phyloP scores from a whole-genome alignment of 139 green algal genomes.

The Coelastrella sp. region DNA sequence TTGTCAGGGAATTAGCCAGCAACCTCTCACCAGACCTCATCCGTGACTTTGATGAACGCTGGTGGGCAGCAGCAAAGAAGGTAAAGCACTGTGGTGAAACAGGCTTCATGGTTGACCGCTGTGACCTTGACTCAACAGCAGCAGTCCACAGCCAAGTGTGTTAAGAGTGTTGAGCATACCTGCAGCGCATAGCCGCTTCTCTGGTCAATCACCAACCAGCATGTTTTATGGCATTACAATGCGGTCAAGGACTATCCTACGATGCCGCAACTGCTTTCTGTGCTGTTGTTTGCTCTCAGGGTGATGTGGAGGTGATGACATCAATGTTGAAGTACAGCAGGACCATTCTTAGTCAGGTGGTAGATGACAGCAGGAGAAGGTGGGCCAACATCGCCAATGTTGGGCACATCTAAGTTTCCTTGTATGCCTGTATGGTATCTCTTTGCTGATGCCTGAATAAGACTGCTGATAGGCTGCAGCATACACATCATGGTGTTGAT shows the following conservation, averaged over 20 bases:
- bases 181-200: no score
- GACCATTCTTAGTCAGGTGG: conserved; percentile 65
- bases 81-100: conserved; percentile 44
- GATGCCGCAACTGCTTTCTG: no score
- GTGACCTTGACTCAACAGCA: not conserved
- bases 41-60: conserved; percentile 86
- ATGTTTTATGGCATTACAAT: no score
- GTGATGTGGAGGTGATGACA: conserved; percentile 69
- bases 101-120: no score
- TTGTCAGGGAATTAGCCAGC: conserved; percentile 72
- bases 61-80: conserved; percentile 84
- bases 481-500: no score
- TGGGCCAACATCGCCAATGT: conserved; percentile 27
- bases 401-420: not conserved
- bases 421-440: no score
- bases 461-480: no score
- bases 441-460: no score
- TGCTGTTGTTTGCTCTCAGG: conserved; percentile 58
- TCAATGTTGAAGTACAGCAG: conserved; percentile 67
- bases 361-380: conserved; percentile 85
- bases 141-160: no score
- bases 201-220: no score
- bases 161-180: not conserved
- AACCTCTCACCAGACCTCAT: conserved; percentile 89
- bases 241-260: no score